A percentile compares a stretch with the other conserved stretches of the same genome.
Evolutionary conservation across 1,284 basidiomycete species (phyloP).

Genomic region (Rhodotorula sp.): DNA sequence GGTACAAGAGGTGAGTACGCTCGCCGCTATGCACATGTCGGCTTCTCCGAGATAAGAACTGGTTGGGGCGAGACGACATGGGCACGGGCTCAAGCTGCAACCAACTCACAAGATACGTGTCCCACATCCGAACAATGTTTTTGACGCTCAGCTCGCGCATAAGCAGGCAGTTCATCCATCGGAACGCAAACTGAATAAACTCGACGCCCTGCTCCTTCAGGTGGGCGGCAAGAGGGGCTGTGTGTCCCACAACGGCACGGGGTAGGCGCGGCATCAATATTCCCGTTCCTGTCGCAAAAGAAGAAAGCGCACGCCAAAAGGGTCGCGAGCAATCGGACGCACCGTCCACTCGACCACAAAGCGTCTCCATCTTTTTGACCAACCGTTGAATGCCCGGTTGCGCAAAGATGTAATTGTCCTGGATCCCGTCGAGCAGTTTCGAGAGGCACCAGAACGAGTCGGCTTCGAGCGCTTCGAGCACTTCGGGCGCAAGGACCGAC

Average conservation of each 20-base stretch:
- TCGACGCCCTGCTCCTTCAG: conserved; percentile 86
- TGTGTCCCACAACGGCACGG: not conserved
- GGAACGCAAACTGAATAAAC: conserved; percentile 97
- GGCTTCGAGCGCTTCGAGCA: conserved; percentile 81
- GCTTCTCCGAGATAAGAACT: conserved; percentile 58
- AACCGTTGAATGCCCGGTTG: conserved; percentile 92
- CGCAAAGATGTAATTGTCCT: conserved; percentile 92
- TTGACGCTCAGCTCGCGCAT: conserved; percentile 94
- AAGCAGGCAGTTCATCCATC: conserved; percentile 97
- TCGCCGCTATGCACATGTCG: no score
- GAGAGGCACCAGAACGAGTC: conserved; percentile 97
- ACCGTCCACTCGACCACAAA: conserved; percentile 90
- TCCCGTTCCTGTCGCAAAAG: not conserved
- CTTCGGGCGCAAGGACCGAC: conserved; percentile 63
- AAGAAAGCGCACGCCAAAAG: no score
- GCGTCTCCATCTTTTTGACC: conserved; percentile 84
- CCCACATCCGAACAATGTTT: conserved; percentile 97
- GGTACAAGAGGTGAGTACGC: no score
- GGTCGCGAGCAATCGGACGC: conserved; percentile 40
- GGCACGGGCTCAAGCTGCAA: conserved; percentile 3
- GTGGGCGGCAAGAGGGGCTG: conserved; percentile 76
- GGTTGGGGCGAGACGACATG: not conserved
- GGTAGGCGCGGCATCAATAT: not conserved
- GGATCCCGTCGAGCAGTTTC: conserved; percentile 87
- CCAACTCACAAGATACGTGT: conserved; percentile 81